Conservation (phyloP, 371 early-diverging fungal species). For the Rhizomucor miehei region DNA sequence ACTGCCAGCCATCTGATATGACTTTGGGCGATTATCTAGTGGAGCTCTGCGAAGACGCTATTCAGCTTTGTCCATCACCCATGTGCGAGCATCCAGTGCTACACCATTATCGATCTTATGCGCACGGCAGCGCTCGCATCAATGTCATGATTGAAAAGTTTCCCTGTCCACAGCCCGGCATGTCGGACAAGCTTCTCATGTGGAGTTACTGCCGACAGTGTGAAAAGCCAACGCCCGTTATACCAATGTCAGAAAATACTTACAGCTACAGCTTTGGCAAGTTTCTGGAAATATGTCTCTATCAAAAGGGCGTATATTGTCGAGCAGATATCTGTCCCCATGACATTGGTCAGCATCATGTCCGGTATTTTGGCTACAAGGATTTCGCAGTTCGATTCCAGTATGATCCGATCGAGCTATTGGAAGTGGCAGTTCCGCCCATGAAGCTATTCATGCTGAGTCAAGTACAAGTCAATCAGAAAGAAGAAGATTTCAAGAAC, state of each 20-base stretch:
- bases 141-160: conserved; percentile 76
- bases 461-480: conserved; percentile 55
- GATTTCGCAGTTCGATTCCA: conserved; percentile 79
- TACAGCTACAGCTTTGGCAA: conserved; percentile 97
- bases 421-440: conserved; percentile 86
- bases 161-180: conserved; percentile 63
- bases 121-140: conserved; percentile 79
- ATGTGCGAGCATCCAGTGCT: conserved; percentile 75
- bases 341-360: conserved; percentile 77
- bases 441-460: conserved; percentile 67
- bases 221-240: conserved; percentile 64
- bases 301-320: conserved; percentile 67
- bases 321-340: conserved; percentile 84
- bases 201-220: conserved; percentile 89
- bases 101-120: conserved; percentile 84
- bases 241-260: conserved; percentile 85
- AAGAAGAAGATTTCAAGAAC: conserved; percentile 60
- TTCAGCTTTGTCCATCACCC: conserved; percentile 63
- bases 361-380: conserved; percentile 77
- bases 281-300: conserved; percentile 88
- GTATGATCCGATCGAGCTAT: conserved; percentile 72
- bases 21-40: conserved; percentile 89
- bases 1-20: conserved; percentile 73
- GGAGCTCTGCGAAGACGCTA: conserved; percentile 73
- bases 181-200: conserved; percentile 83